Evolutionary conservation across 257 asterid species (phyloP), one percentile per base, ranked within the genome.

Genomic region (Solanum chaucha): DNA sequence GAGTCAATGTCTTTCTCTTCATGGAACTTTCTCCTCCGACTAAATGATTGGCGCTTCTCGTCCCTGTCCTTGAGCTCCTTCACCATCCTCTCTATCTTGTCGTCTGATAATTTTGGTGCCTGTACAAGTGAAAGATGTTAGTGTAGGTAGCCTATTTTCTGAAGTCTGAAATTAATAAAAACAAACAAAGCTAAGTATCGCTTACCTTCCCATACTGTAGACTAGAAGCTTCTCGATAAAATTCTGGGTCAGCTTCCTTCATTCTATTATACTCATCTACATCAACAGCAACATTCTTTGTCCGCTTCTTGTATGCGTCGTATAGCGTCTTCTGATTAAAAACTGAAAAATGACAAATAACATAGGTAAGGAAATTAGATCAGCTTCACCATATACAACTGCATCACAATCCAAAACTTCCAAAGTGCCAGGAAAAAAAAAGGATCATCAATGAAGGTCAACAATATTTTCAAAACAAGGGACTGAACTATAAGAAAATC

Each of bases 1-100:
- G 99, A 97, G 93, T 96, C 99, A 20, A 97, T 93, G 88, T 97
- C 99, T 94, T 97, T 97, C 90, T 97, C 99, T 91, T 96, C 99
- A 22, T 92, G 98, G 89, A 88, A 96, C 94, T 93, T 94, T 75
- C 99, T 93, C 95, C 99, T 95, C 91, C 99, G 92, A 88, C 99
- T 97, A 83, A 97, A 97, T 83, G 98, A 78, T 84, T 92, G 89
- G 28, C 96, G 90, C 88, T 97, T 97, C 85, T 95, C 97, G 5
- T 97, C 99, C 90, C 94, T 93, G 78, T 93, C 98, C 88, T 91
- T 94, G 36, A 97, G 97, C 88, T 96, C 99, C 90, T 96, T 93
- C 87, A 97, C 93, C 99, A 97, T 96, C 88, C 87, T 94, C 86
- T 96, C 99, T 90, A 97, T 84, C 93, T 92, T 95, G 34, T 94